phyloP scores from a whole-genome alignment of 441 rosid species.

The Breynia disticha region DNA sequence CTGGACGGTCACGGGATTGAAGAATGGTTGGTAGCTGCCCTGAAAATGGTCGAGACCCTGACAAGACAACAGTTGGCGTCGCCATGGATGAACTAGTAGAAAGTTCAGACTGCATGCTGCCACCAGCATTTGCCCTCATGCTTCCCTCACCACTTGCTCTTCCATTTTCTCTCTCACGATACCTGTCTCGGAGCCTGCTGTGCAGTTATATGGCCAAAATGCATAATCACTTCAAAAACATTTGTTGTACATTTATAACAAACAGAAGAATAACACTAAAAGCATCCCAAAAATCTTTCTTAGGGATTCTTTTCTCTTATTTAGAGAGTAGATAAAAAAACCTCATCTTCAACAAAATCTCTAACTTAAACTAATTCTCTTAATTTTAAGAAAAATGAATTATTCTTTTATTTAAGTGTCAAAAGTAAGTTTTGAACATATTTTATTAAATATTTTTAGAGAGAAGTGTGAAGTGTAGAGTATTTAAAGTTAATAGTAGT shows the following conservation, averaged over 20 bases:
- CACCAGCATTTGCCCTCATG: constrained; percentile 32
- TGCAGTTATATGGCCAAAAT: constrained; percentile 10
- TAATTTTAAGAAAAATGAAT: too few relatives aligned
- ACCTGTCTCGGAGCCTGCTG: constrained; percentile 64
- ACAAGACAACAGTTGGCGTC: constrained; percentile 40
- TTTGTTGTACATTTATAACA: background rate
- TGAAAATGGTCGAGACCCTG: constrained; percentile 51
- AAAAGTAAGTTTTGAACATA: too few relatives aligned
- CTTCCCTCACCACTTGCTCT: constrained; percentile 46
- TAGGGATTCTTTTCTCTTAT: too few relatives aligned
- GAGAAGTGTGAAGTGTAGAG: too few relatives aligned
- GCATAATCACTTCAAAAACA: background rate
- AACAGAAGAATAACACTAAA: too few relatives aligned
- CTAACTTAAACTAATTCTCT: too few relatives aligned
- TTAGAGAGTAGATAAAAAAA: too few relatives aligned
- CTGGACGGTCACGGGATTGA: constrained; percentile 60
- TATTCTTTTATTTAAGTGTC: too few relatives aligned
- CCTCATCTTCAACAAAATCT: too few relatives aligned
- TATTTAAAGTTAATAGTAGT: too few relatives aligned
- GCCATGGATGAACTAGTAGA: constrained; percentile 24
- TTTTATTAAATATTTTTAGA: too few relatives aligned
- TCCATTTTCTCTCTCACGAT: constrained; percentile 71
- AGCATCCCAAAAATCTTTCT: too few relatives aligned
- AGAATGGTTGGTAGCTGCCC: constrained; percentile 67
- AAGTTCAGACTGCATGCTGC: constrained; percentile 36